Evolutionary conservation across 2,329 filamentous ascomycete species (phyloP).

Genomic region (Fusarium liriodendri): DNA sequence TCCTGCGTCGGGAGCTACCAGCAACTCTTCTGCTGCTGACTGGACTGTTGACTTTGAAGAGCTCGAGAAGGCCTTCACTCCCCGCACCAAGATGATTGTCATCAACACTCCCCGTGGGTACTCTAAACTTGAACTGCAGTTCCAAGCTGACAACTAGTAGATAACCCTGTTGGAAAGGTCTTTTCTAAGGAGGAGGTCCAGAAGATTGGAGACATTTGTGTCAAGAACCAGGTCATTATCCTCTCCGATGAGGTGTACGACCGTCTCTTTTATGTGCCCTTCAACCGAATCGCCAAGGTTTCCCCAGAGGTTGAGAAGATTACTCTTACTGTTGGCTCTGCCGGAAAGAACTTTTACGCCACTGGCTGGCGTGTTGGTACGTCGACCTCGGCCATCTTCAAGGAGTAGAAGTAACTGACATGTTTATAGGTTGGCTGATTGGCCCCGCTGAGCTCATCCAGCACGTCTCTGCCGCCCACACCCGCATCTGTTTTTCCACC

Average conservation of each 20-base stretch:
- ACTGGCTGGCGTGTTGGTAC: constrained; percentile 91
- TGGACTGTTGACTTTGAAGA: constrained; percentile 90
- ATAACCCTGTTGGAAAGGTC: constrained; percentile 98
- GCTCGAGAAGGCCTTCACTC: constrained; percentile 83
- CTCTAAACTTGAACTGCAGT: not conserved
- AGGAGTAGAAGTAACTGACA: not conserved
- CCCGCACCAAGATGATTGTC: constrained; percentile 96
- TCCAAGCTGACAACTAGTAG: constrained; percentile 50
- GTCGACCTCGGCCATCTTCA: constrained; percentile 24
- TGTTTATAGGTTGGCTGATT: constrained; percentile 79
- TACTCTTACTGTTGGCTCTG: constrained; percentile 93
- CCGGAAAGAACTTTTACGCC: constrained; percentile 98
- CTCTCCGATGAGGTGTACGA: constrained; percentile 95
- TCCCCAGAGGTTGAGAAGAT: constrained; percentile 89
- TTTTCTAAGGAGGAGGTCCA: constrained; percentile 87
- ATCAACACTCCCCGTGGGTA: constrained; percentile 75
- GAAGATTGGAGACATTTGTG: constrained; percentile 86
- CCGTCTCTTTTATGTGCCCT: constrained; percentile 92
- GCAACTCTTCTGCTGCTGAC: constrained; percentile 86
- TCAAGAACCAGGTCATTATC: constrained; percentile 94
- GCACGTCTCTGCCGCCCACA: constrained; percentile 92
- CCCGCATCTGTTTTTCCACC: constrained; percentile 93
- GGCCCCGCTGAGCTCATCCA: constrained; percentile 90
- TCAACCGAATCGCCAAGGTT: constrained; percentile 90
- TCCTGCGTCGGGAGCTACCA: constrained; percentile 79